Evolutionary conservation across 2,329 filamentous ascomycete species (phyloP), one percentile per base, ranked within the genome.

Genomic region (Trichoderma guizhouense): DNA sequence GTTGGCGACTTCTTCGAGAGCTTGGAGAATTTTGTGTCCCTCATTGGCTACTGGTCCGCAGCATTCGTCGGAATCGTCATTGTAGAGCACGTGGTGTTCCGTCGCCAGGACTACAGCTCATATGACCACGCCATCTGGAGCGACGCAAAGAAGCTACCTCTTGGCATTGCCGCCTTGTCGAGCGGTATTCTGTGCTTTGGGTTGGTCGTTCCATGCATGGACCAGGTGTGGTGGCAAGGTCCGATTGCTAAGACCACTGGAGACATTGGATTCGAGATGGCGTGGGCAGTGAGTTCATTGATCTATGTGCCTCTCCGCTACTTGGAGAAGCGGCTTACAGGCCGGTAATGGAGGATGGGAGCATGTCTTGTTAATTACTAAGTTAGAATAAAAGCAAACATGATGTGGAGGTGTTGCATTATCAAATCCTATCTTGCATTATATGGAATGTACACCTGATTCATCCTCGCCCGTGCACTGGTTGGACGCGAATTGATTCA

Each of bases 241-340:
- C 89, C 89, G 0, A 87, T 91, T 74, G 89, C 88, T 0, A 79
- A 84, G 78, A 85, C 76, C 43, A 89, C 89, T 12, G 90, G 90
- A 0, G 89, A 92, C 74, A 87, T 92, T 77, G 90, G 90, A 0
- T 91, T 92, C 71, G 90, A 92, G 81, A 80, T 90, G 78, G 89
- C 89, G 0, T 86, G 91, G 76, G 83, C 84, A 32, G 77, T 88
- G 71, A 86, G 85, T 14, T 83, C 79, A 1, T 12, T 87, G 36
- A 78, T 82, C 30, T 88, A 87, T 69, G 64, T 86, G 2, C 85
- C 85, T 3, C 77, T 88, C 14, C 80, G 86, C 7, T 83, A 80
- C 76, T 64, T 83, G 0, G 86, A 88, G 79, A 84, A 81, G 73
- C 80, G 79, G 61, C 57, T 78, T 32, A 62, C 71, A 7, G 71